phyloP scores from a whole-genome alignment of 2,329 filamentous ascomycete genomes.

The Cladosporium velox region DNA sequence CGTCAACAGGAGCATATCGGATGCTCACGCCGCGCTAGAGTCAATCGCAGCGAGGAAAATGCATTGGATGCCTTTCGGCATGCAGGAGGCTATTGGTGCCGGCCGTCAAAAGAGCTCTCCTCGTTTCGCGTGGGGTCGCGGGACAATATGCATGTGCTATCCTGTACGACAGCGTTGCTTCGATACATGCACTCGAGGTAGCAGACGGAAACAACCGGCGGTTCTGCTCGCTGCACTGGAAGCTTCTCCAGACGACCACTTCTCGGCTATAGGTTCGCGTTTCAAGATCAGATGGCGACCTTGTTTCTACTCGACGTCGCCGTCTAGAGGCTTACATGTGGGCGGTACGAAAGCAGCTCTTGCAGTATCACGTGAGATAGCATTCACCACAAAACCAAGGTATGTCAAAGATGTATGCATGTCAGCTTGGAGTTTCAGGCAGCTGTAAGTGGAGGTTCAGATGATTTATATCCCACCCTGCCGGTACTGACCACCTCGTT shows the following conservation, averaged over 20 bases:
- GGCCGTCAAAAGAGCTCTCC: conserved; percentile 4
- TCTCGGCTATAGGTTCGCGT: neutral
- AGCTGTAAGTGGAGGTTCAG: neutral
- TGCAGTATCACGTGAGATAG: no score
- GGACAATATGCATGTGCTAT: conserved; percentile 1
- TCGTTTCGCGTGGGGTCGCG: conserved; percentile 4
- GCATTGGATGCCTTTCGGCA: conserved; percentile 6
- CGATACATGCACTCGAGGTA: neutral
- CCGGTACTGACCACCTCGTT: neutral
- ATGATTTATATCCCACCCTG: neutral
- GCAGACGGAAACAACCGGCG: neutral
- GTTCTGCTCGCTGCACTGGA: neutral
- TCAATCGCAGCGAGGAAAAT: neutral
- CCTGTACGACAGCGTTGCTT: conserved; percentile 5
- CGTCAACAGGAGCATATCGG: neutral
- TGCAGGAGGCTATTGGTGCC: conserved; percentile 1
- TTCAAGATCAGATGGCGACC: neutral
- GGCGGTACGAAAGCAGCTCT: no score
- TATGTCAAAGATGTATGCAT: neutral
- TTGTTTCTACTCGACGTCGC: neutral
- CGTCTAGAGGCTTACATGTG: neutral
- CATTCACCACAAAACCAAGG: no score
- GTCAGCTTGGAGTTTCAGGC: neutral
- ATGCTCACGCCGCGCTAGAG: neutral
- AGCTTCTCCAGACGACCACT: conserved; percentile 2